Evolutionary conservation across 768 basidiomycete genomes (phyloP), one percentile per base, ranked within the genome.

Genomic region (Nidularia pulvinata): DNA sequence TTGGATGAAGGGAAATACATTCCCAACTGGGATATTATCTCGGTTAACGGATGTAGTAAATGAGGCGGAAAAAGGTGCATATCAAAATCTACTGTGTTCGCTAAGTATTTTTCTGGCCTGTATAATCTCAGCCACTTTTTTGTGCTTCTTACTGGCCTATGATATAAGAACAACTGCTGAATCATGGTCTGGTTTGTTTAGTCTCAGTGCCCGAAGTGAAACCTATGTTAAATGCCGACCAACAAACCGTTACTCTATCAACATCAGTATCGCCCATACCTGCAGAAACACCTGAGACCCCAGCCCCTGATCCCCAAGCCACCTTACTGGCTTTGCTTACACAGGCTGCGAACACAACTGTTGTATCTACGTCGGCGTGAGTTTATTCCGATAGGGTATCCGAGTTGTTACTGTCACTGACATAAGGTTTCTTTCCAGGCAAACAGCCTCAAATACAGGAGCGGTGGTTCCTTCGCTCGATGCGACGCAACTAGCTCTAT

Each of bases 1-100:
- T 64, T 99, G 96, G 96, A 82, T 80, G 63, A 96, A 95, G 71
- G 84, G 86, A 54, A 84, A 79, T 71, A 96, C 96, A 48, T 99
- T 99, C 75, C 88, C 94, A 54, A 67, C 85, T 63, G 67, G 80
- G 61, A 84, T 91, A 66, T 74, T 95, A 64, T 75, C 85, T 57
- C 87, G 85, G 60, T 78, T 97, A 68, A 75, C 79, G 71, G 82
- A 85, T 69, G 74, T 88, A 69, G 69, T 91, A 71, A 82, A 82
- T 72, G 83, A 78, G 69, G 75, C 81, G 66, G 81, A 79, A 78
- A 85, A 93, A 93, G 92, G 91, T 94, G 90, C 89, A 82, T 93
- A 91, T 86, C 79, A 73, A 71, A 75, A 75, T 73, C 68, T 69
- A 65, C 69, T 78, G 74, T 84, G 80, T 85, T 85, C 85, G 89